Evolutionary conservation across 805 yeast species (phyloP), one percentile per base, ranked within the genome.

Genomic region (Kodamaea nitidulidarum): DNA sequence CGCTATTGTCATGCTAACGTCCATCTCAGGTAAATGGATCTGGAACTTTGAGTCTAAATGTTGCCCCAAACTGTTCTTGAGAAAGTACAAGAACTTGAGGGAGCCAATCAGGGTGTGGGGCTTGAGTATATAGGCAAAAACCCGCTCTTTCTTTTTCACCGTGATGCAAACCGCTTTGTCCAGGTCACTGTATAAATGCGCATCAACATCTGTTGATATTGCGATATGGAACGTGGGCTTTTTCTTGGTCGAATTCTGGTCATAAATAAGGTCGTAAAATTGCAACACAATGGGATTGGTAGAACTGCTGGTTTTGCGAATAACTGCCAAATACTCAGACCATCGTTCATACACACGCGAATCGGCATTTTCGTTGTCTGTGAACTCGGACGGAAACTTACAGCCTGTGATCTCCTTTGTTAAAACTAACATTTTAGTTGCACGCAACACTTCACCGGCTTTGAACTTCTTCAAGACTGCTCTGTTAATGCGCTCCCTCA

Each of bases 281-380:
- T 88, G 88, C 1, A 88, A 43, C 3, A 67, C 55, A 0, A 87
- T 52, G 0, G 95, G 90, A 7, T 63, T 59, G 2, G 62, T 66
- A 0, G 52, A 35, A 41, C 69, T 61, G 11, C 76, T 80, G 0
- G 85, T 78, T n/a, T 76, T 72, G 43, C 91, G 65, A 1, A 83
- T 80, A 2, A 84, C 87, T 2, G 84, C 82, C 18, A 78, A 63
- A 53, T 80, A 86, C 54, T 90, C 96, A 44, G 73, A 77, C 93
- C 96, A 88, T 35, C 88, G 62, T 41, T 85, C 90, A 7, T 70
- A 44, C 1, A 84, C 71, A 38, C 82, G 61, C 0, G 85, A 68
- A 29, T 76, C 77, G 17, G 69, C 65, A 1, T 71, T 63, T 41
- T 76, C 80, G 7, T 60, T 54, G 43, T 80, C 87, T 10, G 71